Evolutionary conservation across 257 asterid genomes (phyloP).

Genomic region (Paraleonurus japonicus): DNA sequence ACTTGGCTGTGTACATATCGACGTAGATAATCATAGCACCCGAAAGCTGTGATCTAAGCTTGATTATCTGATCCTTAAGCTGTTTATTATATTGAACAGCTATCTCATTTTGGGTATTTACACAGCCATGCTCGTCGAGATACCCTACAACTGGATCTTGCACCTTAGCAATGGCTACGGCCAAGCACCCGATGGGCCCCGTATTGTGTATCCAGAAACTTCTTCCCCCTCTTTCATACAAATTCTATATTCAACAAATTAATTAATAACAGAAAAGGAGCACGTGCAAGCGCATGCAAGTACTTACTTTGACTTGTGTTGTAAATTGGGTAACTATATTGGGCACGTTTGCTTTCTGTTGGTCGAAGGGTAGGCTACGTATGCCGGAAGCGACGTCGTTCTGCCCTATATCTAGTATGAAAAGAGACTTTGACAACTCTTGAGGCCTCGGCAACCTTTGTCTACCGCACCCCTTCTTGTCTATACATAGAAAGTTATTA

Average conservation of each 20-base stretch:
- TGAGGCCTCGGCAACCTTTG: constrained; percentile 46
- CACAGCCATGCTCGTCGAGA: constrained; percentile 63
- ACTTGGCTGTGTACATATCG: constrained; percentile 65
- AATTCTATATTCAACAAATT: too few relatives aligned
- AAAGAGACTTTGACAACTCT: constrained; percentile 54
- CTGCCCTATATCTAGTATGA: constrained; percentile 64
- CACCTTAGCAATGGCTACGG: constrained; percentile 30
- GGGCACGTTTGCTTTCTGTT: constrained; percentile 36
- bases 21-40: constrained; percentile 52
- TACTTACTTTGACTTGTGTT: constrained; percentile 52
- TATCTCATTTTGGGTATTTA: constrained; percentile 48
- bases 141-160: constrained; percentile 38
- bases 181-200: constrained; percentile 76
- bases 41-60: constrained; percentile 43
- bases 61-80: constrained; percentile 36
- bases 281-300: too few relatives aligned
- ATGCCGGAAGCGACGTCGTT: constrained; percentile 51
- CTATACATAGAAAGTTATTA: constrained; percentile 27
- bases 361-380: constrained; percentile 21
- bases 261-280: too few relatives aligned
- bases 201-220: constrained; percentile 73
- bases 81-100: constrained; percentile 50
- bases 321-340: constrained; percentile 34
- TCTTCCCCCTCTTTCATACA: constrained; percentile 59
- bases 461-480: constrained; percentile 8